A percentile compares a stretch with the other conserved stretches of the same genome.
phyloP scores from a whole-genome alignment of 306 rosid species.

The Prunus fruticosa region DNA sequence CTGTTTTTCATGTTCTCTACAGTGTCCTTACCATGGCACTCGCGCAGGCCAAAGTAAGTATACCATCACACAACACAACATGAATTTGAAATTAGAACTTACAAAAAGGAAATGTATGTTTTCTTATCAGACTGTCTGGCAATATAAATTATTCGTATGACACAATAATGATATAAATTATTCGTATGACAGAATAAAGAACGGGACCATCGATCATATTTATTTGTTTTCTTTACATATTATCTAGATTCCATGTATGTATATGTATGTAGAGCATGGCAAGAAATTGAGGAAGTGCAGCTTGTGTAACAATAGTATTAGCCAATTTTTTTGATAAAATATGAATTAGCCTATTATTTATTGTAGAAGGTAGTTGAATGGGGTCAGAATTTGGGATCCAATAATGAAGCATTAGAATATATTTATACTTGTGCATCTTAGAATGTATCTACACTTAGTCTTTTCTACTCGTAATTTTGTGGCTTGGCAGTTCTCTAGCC shows the following conservation, averaged over 20 bases:
- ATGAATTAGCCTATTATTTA: background rate
- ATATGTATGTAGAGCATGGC: no score
- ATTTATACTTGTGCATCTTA: background rate
- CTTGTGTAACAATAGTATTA: background rate
- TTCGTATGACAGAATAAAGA: no score
- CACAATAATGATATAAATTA: no score
- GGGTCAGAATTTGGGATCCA: background rate
- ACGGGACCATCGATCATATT: no score
- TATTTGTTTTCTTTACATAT: no score
- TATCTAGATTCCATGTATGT: no score
- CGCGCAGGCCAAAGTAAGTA: conserved; percentile 54
- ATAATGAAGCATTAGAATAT: no score
- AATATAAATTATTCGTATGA: no score
- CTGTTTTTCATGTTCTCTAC: conserved; percentile 65
- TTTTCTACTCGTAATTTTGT: background rate
- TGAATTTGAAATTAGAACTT: no score
- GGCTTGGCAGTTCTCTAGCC: background rate
- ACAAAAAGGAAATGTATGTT: no score
- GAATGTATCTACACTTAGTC: background rate
- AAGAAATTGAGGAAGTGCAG: background rate
- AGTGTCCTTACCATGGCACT: conserved; percentile 49
- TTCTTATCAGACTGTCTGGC: no score
- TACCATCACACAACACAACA: no score
- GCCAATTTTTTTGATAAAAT: background rate
- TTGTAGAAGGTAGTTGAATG: background rate